Conservation (phyloP, 805 yeast species). For the Wickerhamiella parazyma region DNA sequence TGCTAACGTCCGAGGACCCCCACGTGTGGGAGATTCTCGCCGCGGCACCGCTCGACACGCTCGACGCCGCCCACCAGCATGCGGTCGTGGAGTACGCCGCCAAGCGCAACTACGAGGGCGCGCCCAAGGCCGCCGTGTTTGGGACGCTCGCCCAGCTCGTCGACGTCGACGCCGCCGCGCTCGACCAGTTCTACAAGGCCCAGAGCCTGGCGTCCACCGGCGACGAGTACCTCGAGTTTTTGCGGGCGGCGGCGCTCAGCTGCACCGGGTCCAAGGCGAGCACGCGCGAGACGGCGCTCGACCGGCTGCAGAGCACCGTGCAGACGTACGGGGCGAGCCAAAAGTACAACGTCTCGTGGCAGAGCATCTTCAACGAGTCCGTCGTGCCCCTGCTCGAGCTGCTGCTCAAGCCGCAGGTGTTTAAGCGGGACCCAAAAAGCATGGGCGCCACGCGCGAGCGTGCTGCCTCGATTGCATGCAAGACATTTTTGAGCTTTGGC, state of each 20-base stretch:
- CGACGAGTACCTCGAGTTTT: conserved; percentile 1
- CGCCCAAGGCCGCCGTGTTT: background rate
- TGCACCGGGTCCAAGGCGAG: background rate
- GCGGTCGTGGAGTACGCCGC: background rate
- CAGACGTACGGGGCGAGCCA: conserved; percentile 12
- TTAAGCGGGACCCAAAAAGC: conserved; percentile 45
- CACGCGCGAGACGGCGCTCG: conserved; percentile 17
- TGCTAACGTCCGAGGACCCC: background rate
- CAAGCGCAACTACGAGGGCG: background rate
- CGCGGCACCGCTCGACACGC: background rate
- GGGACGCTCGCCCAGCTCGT: conserved; percentile 3
- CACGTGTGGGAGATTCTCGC: conserved; percentile 5
- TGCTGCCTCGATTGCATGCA: conserved; percentile 53
- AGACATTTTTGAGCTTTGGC: conserved; percentile 41
- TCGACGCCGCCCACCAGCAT: background rate
- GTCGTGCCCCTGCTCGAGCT: conserved; percentile 60
- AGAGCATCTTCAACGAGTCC: conserved; percentile 50
- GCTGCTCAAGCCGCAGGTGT: conserved; percentile 50
- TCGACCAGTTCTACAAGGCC: conserved; percentile 3
- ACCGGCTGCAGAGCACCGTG: conserved; percentile 37
- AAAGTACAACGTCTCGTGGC: conserved; percentile 20
- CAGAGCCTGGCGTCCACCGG: background rate
- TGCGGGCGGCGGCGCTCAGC: conserved; percentile 1
- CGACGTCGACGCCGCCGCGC: conserved; percentile 4
- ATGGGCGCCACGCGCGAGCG: conserved; percentile 55